phyloP scores from a whole-genome alignment of 1,284 basidiomycete genomes.

The Trametes sp. region DNA sequence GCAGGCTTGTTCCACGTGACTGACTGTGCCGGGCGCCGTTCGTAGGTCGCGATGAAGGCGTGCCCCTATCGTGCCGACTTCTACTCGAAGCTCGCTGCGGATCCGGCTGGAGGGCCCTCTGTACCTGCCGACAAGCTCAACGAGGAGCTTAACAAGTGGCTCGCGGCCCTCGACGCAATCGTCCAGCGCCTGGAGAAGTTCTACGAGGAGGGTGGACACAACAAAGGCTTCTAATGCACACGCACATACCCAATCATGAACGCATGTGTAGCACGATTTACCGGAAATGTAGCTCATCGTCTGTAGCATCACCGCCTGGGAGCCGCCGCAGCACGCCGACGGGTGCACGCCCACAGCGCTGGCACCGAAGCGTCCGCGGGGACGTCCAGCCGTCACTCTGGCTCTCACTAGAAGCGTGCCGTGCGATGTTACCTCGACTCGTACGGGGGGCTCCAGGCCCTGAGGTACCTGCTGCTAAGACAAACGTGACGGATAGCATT shows the following conservation, averaged over 20 bases:
- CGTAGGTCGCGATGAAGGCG: conserved; percentile 93
- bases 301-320: conserved; percentile 20
- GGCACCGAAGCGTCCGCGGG: background rate
- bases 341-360: background rate
- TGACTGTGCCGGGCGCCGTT: conserved; percentile 9
- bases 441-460: background rate
- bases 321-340: conserved; percentile 15
- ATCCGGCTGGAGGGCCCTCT: conserved; percentile 61
- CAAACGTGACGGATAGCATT: background rate
- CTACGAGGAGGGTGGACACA: conserved; percentile 66
- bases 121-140: conserved; percentile 73
- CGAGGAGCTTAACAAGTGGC: conserved; percentile 74
- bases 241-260: conserved; percentile 6
- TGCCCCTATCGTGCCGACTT: conserved; percentile 94
- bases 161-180: conserved; percentile 73
- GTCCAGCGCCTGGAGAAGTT: conserved; percentile 77
- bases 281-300: conserved; percentile 19
- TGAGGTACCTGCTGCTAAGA: background rate
- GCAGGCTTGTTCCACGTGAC: conserved; percentile 13
- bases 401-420: conserved; percentile 17
- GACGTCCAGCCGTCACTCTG: conserved; percentile 1
- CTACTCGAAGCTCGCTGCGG: conserved; percentile 87
- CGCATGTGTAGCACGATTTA: conserved; percentile 30
- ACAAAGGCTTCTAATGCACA: conserved; percentile 56
- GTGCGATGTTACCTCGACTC: conserved; percentile 5